Conservation (phyloP, 2,329 filamentous ascomycete species). For the Ophiostoma triangulosporum region DNA sequence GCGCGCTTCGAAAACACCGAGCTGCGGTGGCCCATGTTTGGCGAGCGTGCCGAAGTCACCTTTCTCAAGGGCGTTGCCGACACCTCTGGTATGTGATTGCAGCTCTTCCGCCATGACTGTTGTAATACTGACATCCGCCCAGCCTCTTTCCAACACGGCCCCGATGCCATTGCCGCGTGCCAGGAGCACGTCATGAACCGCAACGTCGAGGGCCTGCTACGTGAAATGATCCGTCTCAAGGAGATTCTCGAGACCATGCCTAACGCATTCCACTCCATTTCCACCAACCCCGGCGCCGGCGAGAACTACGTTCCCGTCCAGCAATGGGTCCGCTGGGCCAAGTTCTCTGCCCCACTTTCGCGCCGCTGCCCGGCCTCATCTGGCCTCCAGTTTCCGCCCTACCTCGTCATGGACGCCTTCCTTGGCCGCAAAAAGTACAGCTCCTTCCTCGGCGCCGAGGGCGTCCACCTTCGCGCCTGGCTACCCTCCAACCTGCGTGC, state of each 20-base stretch:
- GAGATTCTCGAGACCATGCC: slow-evolving; percentile 40
- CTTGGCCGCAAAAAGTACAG: slow-evolving; percentile 36
- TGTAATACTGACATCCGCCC: slow-evolving; percentile 7
- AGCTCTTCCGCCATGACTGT: background rate
- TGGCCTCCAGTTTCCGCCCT: slow-evolving; percentile 38
- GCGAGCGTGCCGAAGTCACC: slow-evolving; percentile 35
- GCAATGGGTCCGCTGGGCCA: slow-evolving; percentile 38
- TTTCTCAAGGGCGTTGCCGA: slow-evolving; percentile 38
- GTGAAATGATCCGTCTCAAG: slow-evolving; percentile 36
- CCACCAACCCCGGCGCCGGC: slow-evolving; percentile 36
- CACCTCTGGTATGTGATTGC: slow-evolving; percentile 18
- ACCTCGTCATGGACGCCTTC: slow-evolving; percentile 41
- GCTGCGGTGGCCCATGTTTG: slow-evolving; percentile 40
- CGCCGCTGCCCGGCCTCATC: slow-evolving; percentile 37
- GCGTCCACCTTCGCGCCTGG: slow-evolving; percentile 39
- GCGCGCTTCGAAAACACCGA: slow-evolving; percentile 40
- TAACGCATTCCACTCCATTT: slow-evolving; percentile 40
- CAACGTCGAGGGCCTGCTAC: slow-evolving; percentile 35
- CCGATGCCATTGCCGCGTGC: slow-evolving; percentile 36
- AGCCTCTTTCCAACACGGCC: slow-evolving; percentile 36
- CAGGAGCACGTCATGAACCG: slow-evolving; percentile 41
- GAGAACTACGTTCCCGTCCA: slow-evolving; percentile 36
- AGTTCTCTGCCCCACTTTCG: slow-evolving; percentile 21
- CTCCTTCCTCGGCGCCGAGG: slow-evolving; percentile 38
- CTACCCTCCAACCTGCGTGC: slow-evolving; percentile 39